Base-by-base conservation (phyloP, 164 flowering plant species). In the Buxus sempervirens region DNA sequence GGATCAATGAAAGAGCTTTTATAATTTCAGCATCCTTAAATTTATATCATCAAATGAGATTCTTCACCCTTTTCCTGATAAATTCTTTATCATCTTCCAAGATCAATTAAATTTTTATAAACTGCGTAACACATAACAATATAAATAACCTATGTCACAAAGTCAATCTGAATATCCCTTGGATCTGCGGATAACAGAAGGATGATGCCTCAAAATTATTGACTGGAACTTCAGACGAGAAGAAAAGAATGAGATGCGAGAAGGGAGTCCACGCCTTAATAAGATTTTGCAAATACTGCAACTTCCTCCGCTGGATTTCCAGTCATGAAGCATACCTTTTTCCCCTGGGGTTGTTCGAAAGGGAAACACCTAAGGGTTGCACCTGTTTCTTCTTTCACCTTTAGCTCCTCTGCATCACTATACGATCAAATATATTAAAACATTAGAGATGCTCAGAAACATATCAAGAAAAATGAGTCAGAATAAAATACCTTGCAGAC, bases 281-380 rank as follows among this genome's bases (percentile, higher is more conserved):
- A 90, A 12, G 97, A 90, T 74, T 87, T 88, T 20, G 94, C 92
- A 64, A 90, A 90, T 76, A 90, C 81, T 41, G 94, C 94, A 45
- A 90, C 94, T 81, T 88, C 97, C 21, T 81, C 82, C 1, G 97
- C 94, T 42, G 84, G 82, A 36, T 78, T 82, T 21, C 97, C 96
- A 7, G 96, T 90, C 96, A 94, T 88, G 73, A 94, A 70, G 79
- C 97, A 94, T 23, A 75, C 76, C 73, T 89, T 90, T 21, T 28
- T 63, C 60, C 90, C 96, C 49, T 68, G 55, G 0, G 94, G 95
- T 76, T 90, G 96, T 60, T 91, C 96, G 58, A 94, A 94, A 51
- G 98, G 98, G 75, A 83, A 91, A 74, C 98, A 95, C 72, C 96
- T 77, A 48, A 95, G 82, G 13, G 97, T 91, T 67, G 96, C 97